Evolutionary conservation across 129 eudicot species (phyloP), one percentile per base, ranked within the genome.

Genomic region (Logfia minima): DNA sequence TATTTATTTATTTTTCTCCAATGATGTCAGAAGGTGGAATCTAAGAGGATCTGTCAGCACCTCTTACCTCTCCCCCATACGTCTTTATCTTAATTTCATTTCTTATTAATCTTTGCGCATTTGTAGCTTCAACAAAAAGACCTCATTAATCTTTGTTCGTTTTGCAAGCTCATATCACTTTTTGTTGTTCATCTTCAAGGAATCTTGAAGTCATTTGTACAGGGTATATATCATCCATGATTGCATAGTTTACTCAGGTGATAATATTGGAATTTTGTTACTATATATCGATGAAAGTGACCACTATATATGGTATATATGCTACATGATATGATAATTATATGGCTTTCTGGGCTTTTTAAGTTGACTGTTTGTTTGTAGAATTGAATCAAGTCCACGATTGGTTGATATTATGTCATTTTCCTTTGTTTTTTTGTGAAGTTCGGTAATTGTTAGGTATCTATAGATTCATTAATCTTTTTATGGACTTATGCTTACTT

Each of bases 1-100:
- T 8, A 2, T 37, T 21, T 67, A 19, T 68, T 45, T 6, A 17
- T 35, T 63, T 64, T 43, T 9, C 19, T 18, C 52, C 19, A 4
- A 51, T 51, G 74, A 76, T n/a, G 79, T 66, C 80, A 76, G 22
- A 67, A 77, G 21, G 56, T 52, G 81, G 81, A 77, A 67, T 67
- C 81, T 55, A 8, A 8, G 16, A 66, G 80, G 56, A 77, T 77
- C 81, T 77, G 28, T 67, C 26, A 67, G 48, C 65, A 29, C 35
- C 66, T 32, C 31, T 10, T 14, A 7, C 22, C 41, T 61, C 69
- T 31, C 53, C 64, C 71, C 35, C 16, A 68, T 10, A 17, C 71
- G 62, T 28, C 66, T 56, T 53, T 77, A 11, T 9, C 22, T 8
- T 0, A 43, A 5, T 29, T 0, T 58, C 19, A 58, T 39, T 58